Evolutionary conservation across 768 basidiomycete genomes (phyloP).

Genomic region (Xerocomus potaroensis): DNA sequence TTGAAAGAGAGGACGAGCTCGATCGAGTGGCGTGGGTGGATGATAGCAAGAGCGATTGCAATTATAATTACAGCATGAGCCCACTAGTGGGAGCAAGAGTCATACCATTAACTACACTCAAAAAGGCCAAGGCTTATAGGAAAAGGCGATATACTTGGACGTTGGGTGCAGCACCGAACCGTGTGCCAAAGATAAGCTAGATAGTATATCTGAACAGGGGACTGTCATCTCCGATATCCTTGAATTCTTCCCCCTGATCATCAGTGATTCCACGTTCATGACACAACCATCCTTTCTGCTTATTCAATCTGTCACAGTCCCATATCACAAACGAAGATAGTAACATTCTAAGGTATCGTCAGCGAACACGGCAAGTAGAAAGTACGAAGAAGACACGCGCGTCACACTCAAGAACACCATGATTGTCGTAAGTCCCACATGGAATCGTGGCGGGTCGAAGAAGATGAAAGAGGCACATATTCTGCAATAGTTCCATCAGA

Average conservation of each 20-base stretch:
- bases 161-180: too few relatives aligned
- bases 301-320: constrained; percentile 44
- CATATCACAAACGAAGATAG: constrained; percentile 40
- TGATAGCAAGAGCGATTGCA: too few relatives aligned
- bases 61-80: too few relatives aligned
- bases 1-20: too few relatives aligned
- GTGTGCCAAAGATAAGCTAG: constrained; percentile 8
- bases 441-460: constrained; percentile 34
- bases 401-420: constrained; percentile 26
- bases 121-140: too few relatives aligned
- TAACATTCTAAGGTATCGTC: constrained; percentile 32
- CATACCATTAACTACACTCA: too few relatives aligned
- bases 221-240: constrained; percentile 45
- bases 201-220: constrained; percentile 47
- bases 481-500: constrained; percentile 15
- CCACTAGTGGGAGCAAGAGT: too few relatives aligned
- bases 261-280: constrained; percentile 39
- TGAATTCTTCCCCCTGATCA: constrained; percentile 36
- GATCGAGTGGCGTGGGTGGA: too few relatives aligned
- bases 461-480: constrained; percentile 41
- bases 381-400: constrained; percentile 13
- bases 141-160: too few relatives aligned
- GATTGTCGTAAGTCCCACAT: constrained; percentile 29
- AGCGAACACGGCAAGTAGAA: constrained; percentile 23
- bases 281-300: constrained; percentile 41